A percentile compares a stretch with the other conserved stretches of the same genome.
phyloP scores from a whole-genome alignment of 2,329 filamentous ascomycete species.

The Emergomyces pasteurianus region DNA sequence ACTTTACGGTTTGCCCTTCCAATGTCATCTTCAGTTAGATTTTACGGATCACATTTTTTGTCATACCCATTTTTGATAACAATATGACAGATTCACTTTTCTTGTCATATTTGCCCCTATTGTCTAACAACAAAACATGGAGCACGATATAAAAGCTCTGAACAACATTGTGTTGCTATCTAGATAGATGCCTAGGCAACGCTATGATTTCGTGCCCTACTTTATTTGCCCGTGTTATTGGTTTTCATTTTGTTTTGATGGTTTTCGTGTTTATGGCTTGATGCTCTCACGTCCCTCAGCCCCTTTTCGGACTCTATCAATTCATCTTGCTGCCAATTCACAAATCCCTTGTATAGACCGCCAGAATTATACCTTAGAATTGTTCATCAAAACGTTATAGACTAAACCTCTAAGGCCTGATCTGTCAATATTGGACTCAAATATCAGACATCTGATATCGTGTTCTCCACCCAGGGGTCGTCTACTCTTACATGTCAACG shows the following conservation, averaged over 20 bases:
- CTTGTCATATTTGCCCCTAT: no score
- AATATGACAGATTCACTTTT: no score
- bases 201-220: background rate
- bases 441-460: background rate
- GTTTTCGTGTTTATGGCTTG: background rate
- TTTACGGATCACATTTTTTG: background rate
- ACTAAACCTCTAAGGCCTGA: background rate
- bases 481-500: background rate
- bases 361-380: no score
- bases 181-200: no score
- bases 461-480: background rate
- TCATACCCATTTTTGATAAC: background rate
- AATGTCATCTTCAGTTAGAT: background rate
- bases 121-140: no score
- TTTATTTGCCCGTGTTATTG: background rate
- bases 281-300: background rate
- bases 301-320: background rate
- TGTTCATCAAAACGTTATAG: no score
- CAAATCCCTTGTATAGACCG: no score
- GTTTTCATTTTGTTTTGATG: background rate
- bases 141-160: no score
- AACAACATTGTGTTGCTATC: no score
- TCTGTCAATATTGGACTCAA: background rate
- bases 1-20: background rate
- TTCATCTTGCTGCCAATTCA: background rate